These are phyloP conservation scores for Malus sylvestris DNA, from an alignment of 306 rosid species.

Conservation along the genomic window DNA sequence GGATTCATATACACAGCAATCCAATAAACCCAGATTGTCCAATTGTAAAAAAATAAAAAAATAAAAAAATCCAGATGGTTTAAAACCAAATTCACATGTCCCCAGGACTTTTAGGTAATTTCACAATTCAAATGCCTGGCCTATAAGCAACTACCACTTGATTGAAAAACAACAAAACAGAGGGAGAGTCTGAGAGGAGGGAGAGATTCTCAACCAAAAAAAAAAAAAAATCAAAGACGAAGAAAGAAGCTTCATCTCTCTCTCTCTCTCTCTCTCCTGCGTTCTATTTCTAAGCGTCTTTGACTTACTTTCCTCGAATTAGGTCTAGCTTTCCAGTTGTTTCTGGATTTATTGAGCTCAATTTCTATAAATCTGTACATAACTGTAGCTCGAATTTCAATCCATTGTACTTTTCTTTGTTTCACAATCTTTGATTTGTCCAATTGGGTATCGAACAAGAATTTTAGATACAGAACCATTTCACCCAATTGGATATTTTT, in stretches of 20 bases:
- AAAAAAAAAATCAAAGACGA: not conserved
- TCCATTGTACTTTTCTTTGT: not conserved
- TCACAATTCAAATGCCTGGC: not conserved
- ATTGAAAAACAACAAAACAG: not conserved
- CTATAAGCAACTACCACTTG: conserved; percentile 1
- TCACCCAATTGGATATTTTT: not conserved
- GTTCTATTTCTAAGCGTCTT: conserved; percentile 32
- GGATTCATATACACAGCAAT: not conserved
- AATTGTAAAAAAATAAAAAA: too few species aligned
- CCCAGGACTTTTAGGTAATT: conserved; percentile 25
- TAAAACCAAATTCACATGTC: not conserved
- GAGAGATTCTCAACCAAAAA: conserved; percentile 4
- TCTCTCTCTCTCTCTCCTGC: conserved; percentile 14
- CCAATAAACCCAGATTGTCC: not conserved
- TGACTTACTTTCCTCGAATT: conserved; percentile 31
- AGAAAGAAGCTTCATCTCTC: conserved; percentile 2
- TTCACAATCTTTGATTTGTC: not conserved
- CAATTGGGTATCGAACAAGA: too few species aligned
- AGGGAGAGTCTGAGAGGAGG: not conserved
- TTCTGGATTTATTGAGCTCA: not conserved
- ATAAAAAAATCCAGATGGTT: not conserved
- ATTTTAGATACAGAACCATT: not conserved
- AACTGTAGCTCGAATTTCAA: conserved; percentile 8
- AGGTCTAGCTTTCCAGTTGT: conserved; percentile 1
- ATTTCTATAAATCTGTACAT: conserved; percentile 20